phyloP scores from a whole-genome alignment of 306 rosid genomes.

The Dicorynia guianensis region DNA sequence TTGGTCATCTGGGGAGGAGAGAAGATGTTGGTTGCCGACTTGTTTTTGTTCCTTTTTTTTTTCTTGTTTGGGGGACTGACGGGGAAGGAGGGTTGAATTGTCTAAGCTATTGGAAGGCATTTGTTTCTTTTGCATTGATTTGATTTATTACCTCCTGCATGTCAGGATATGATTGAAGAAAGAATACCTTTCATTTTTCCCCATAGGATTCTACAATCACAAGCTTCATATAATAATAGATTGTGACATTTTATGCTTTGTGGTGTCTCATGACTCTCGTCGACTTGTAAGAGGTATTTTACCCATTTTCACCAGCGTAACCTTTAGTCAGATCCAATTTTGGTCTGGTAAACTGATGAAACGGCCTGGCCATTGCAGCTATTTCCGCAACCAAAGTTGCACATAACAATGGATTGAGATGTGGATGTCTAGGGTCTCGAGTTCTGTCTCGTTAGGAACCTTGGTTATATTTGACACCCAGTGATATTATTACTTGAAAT shows the following conservation, averaged over 20 bases:
- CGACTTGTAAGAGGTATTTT: too few relatives aligned
- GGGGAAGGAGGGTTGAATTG: slow-evolving; percentile 31
- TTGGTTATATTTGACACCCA: too few relatives aligned
- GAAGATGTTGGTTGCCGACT: slow-evolving; percentile 36
- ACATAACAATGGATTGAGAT: too few relatives aligned
- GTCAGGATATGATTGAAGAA: slow-evolving; percentile 23
- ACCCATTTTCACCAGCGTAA: too few relatives aligned
- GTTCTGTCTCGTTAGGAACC: too few relatives aligned
- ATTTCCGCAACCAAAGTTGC: too few relatives aligned
- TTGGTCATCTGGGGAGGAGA: slow-evolving; percentile 30
- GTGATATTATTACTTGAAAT: too few relatives aligned
- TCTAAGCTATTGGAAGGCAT: slow-evolving; percentile 29
- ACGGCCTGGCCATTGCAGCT: too few relatives aligned
- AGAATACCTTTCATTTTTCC: slow-evolving; percentile 5
- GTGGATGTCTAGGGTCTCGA: too few relatives aligned
- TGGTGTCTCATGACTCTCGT: too few relatives aligned
- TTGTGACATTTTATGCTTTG: background rate
- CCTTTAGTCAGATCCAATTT: too few relatives aligned
- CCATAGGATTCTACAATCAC: background rate
- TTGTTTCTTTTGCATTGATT: slow-evolving; percentile 39
- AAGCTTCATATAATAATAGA: background rate
- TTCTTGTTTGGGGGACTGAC: slow-evolving; percentile 8
- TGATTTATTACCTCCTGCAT: slow-evolving; percentile 35
- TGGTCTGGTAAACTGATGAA: too few relatives aligned
- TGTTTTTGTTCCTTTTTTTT: slow-evolving; percentile 20